phyloP scores from a whole-genome alignment of 1,284 basidiomycete genomes.

The Fomitopsis betulina region DNA sequence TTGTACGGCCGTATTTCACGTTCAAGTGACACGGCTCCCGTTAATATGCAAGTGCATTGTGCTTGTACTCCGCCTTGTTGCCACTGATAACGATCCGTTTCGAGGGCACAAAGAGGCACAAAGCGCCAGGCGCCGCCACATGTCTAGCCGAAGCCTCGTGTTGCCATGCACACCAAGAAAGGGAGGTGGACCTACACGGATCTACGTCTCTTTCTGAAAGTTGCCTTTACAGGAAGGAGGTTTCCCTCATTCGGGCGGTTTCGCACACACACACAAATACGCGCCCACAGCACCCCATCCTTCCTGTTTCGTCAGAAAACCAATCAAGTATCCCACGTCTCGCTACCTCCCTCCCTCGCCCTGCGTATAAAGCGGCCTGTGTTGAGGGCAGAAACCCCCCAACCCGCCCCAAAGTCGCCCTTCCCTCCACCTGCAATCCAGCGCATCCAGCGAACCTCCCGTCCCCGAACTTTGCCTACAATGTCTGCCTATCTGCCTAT shows the following conservation, averaged over 20 bases:
- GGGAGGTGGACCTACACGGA: no score
- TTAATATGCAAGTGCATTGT: no score
- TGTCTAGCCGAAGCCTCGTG: no score
- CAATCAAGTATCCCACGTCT: slow-evolving; percentile 8
- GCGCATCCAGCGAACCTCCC: background rate
- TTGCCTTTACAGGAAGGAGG: background rate
- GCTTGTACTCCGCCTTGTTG: no score
- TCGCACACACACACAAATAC: slow-evolving; percentile 16
- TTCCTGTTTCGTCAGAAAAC: slow-evolving; percentile 8
- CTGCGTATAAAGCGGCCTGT: background rate
- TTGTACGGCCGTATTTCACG: no score
- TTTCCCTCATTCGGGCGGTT: background rate
- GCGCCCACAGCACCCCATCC: slow-evolving; percentile 14
- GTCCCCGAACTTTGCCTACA: background rate
- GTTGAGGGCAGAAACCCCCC: background rate
- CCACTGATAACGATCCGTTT: no score
- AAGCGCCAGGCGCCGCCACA: no score
- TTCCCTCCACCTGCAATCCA: background rate
- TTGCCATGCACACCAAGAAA: no score
- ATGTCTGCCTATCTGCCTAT: background rate
- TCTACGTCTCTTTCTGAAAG: no score
- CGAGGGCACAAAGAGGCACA: no score
- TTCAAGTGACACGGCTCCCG: no score
- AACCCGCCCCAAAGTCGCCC: background rate
- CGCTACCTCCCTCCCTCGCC: background rate